Evolutionary conservation across 176 grass and related monocot genomes (phyloP).

Genomic region (Aegilops bicornis): DNA sequence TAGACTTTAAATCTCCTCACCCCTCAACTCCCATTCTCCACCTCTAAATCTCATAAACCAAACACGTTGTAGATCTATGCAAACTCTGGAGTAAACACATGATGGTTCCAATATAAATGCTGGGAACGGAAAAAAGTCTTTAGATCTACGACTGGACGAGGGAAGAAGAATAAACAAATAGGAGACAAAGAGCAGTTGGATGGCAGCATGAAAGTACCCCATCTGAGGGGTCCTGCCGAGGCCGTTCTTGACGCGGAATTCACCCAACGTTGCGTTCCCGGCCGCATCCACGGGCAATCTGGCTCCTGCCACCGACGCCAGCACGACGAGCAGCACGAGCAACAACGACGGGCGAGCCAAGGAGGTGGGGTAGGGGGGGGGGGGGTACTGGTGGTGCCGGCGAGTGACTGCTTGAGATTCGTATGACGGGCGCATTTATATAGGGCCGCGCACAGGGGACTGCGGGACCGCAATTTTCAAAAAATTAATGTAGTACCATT

Average conservation of each 20-base stretch:
- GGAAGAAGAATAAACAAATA: not conserved
- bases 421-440: not conserved
- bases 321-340: constrained; percentile 16
- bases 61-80: no score
- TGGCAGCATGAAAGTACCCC: constrained; percentile 36
- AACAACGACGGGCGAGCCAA: not conserved
- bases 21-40: no score
- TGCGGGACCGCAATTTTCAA: not conserved
- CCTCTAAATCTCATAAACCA: no score
- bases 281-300: not conserved
- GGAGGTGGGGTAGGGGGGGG: not conserved
- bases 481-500: not conserved
- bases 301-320: not conserved
- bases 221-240: constrained; percentile 80
- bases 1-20: no score
- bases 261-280: constrained; percentile 39
- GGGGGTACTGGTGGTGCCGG: not conserved
- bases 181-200: not conserved
- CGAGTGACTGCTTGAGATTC: not conserved
- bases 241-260: constrained; percentile 51
- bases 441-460: not conserved
- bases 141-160: not conserved
- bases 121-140: no score
- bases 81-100: no score
- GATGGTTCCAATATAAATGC: no score